phyloP scores from a whole-genome alignment of 176 grass and related monocot genomes.

The Carex pumila region DNA sequence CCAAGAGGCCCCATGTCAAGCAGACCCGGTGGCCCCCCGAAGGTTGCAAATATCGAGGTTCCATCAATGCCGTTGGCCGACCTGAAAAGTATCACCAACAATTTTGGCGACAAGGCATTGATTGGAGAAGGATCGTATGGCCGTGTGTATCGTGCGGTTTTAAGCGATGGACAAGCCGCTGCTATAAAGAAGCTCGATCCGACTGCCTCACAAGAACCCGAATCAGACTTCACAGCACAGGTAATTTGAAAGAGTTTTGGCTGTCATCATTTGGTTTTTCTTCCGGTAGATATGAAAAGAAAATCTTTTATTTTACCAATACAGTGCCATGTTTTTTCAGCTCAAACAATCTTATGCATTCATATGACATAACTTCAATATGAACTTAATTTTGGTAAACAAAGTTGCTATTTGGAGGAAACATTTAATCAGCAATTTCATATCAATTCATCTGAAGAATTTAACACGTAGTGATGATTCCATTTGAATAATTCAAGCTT shows the following conservation, averaged over 20 bases:
- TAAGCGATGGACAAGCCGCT: conserved; percentile 46
- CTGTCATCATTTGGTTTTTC: neutral
- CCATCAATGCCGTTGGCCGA: conserved; percentile 50
- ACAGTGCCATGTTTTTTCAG: neutral
- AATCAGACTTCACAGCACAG: conserved; percentile 66
- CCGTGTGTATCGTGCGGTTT: conserved; percentile 62
- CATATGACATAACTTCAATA: neutral
- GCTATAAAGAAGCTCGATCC: conserved; percentile 81
- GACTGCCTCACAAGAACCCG: conserved; percentile 59
- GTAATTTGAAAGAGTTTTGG: conserved; percentile 7
- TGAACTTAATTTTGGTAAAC: neutral
- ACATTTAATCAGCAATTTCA: neutral
- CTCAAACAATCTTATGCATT: neutral
- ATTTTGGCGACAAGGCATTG: conserved; percentile 58
- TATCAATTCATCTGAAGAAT: neutral
- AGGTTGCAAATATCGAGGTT: conserved; percentile 61
- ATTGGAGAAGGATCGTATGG: conserved; percentile 79
- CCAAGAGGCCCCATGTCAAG: conserved; percentile 40
- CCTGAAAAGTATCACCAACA: conserved; percentile 58
- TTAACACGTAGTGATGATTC: neutral
- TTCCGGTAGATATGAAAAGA: neutral
- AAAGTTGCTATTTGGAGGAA: neutral
- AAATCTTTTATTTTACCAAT: neutral
- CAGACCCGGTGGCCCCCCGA: conserved; percentile 41
- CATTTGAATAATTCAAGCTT: neutral